phyloP scores from a whole-genome alignment of 768 basidiomycete genomes.

The Suillus subalutaceus region DNA sequence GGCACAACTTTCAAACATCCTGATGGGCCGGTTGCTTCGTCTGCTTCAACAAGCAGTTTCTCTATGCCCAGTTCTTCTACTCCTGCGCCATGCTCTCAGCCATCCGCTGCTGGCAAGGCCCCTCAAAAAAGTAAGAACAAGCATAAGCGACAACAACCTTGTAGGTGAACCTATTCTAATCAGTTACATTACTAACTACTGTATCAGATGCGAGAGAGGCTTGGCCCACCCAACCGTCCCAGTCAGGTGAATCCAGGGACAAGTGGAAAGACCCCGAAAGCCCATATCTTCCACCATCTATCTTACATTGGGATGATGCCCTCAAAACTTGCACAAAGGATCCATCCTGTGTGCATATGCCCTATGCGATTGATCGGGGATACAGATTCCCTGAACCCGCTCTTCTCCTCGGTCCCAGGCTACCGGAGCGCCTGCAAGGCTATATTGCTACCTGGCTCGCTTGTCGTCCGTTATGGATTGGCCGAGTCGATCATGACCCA shows the following conservation, averaged over 20 bases:
- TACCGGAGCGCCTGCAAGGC: neutral
- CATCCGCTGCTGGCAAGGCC: neutral
- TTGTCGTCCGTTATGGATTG: neutral
- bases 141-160: too few species aligned
- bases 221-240: neutral
- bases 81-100: neutral
- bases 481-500: neutral
- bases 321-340: slow-evolving; percentile 8
- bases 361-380: slow-evolving; percentile 2
- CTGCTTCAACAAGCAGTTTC: neutral
- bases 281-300: neutral
- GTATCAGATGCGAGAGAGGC: too few species aligned
- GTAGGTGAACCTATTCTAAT: too few species aligned
- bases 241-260: slow-evolving; percentile 6
- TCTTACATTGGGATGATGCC: neutral
- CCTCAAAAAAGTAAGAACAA: too few species aligned
- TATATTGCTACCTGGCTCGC: slow-evolving; percentile 6
- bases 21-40: neutral
- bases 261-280: slow-evolving; percentile 6
- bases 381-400: slow-evolving; percentile 12
- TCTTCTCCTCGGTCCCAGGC: neutral
- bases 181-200: too few species aligned
- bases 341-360: neutral
- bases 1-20: neutral
- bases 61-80: neutral